A percentile compares a stretch with the other conserved stretches of the same genome.
Conservation (phyloP, 148 eudicot species). For the Camellia sinensis region DNA sequence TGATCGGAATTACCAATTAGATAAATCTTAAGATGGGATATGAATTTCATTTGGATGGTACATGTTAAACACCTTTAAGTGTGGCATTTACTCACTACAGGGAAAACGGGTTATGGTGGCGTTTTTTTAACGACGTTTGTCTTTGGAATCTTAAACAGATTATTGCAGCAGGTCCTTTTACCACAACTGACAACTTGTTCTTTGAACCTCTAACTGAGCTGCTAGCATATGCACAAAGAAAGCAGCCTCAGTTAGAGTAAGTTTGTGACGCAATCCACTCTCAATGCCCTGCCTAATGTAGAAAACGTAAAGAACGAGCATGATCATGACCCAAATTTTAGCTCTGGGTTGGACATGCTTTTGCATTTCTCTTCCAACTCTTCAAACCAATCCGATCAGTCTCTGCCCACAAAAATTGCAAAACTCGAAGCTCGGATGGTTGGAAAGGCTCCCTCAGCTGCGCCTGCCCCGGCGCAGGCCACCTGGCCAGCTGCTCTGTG, state of each 20-base stretch:
- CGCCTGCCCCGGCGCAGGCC: constrained; percentile 30
- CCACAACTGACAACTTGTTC: constrained; percentile 82
- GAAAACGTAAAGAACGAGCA: too few species aligned
- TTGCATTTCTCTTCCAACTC: constrained; percentile 84
- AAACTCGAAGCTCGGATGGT: constrained; percentile 92
- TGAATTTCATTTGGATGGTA: too few species aligned
- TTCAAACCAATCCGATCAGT: constrained; percentile 86
- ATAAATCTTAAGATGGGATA: too few species aligned
- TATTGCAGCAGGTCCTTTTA: constrained; percentile 93
- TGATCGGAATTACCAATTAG: too few species aligned
- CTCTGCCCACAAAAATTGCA: constrained; percentile 75
- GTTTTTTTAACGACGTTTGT: too few species aligned
- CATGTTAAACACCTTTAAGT: too few species aligned
- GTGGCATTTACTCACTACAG: too few species aligned
- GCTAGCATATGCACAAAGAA: constrained; percentile 87
- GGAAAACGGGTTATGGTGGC: too few species aligned
- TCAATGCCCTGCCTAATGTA: too few species aligned
- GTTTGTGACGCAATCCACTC: too few species aligned
- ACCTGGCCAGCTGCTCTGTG: constrained; percentile 31
- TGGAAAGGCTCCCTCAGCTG: constrained; percentile 58
- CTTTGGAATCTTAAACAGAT: constrained; percentile 46
- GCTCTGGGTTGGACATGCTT: constrained; percentile 73
- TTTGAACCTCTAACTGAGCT: constrained; percentile 89
- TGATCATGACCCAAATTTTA: too few species aligned
- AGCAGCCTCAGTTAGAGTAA: constrained; percentile 98